Percentiles rank a stretch among this genome's conserved stretches.
phyloP scores from a whole-genome alignment of 2,329 filamentous ascomycete genomes.

The Alternaria hordeiaustralica region DNA sequence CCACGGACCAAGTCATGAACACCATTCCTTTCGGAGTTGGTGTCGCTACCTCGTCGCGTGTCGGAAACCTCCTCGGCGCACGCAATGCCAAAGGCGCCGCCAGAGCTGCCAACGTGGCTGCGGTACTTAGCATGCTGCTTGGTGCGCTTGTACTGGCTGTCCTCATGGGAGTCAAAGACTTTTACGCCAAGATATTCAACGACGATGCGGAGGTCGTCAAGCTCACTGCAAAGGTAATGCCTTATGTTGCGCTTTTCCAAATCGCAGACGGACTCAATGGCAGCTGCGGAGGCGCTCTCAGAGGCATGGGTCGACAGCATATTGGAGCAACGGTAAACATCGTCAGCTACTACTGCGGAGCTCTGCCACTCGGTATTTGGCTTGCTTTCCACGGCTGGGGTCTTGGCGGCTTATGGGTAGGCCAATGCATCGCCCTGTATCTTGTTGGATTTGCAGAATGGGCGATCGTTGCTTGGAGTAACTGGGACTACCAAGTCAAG shows the following conservation, averaged over 20 bases:
- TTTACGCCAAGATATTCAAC: constrained; percentile 82
- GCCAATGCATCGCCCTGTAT: constrained; percentile 75
- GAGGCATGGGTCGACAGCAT: constrained; percentile 87
- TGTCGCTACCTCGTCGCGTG: constrained; percentile 76
- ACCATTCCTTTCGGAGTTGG: constrained; percentile 88
- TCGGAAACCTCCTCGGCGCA: constrained; percentile 81
- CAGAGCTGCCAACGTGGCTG: constrained; percentile 76
- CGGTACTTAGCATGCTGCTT: constrained; percentile 72
- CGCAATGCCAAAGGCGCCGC: constrained; percentile 69
- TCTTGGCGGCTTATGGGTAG: constrained; percentile 79
- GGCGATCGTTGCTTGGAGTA: constrained; percentile 76
- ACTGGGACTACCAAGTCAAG: constrained; percentile 77
- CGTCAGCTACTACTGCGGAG: constrained; percentile 82
- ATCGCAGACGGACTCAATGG: constrained; percentile 89
- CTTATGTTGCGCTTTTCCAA: constrained; percentile 87
- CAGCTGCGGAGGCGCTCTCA: constrained; percentile 78
- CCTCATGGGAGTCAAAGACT: constrained; percentile 72
- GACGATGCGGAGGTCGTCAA: constrained; percentile 73
- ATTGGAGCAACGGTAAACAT: constrained; percentile 83
- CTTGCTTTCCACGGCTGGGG: constrained; percentile 89
- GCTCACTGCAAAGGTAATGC: constrained; percentile 79
- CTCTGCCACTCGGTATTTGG: constrained; percentile 80
- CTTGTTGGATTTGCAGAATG: constrained; percentile 80
- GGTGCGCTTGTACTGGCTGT: constrained; percentile 71
- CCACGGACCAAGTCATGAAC: constrained; percentile 81